Base-by-base conservation (phyloP, 2,329 filamentous ascomycete species). In the Verticillium nubilum region DNA sequence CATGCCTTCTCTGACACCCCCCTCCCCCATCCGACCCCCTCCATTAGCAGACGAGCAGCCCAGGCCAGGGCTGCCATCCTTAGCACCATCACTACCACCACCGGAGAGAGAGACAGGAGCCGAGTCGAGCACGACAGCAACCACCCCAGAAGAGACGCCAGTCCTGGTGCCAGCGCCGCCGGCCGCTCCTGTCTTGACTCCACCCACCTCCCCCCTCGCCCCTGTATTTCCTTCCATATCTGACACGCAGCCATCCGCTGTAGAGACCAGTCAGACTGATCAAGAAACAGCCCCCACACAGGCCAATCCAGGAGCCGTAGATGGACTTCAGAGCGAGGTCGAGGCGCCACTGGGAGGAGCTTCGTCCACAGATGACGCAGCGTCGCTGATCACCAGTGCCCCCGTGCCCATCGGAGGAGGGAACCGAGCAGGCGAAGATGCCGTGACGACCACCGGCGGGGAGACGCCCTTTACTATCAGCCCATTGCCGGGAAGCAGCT, bases 211-310 rank as follows among this genome's bases (percentile, higher is more conserved):
- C 42, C 42, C 42, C 42, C n/a, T 47, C 19, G 42, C 42, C 31
- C 54, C 54, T 23, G 31, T 56, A n/a, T 47, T 47, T 47, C 59
- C 42, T 37, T 52, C 56, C 57, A 50, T 60, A 12, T 58, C 60
- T 31, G 56, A 54, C 27, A 37, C 56, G 31, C 57, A 47, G 28
- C 63, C 64, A 58, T 57, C 67, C 59, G 65, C 68, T 63, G 61
- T 62, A 53, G 59, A 69, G 67, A 68, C 64, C 68, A 74, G 68
- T 70, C 65, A 68, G 69, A 69, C 73, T 74, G 71, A 75, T 74
- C 68, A 61, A 65, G 70, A 63, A 65, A 59, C 69, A 64, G 59
- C 63, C 52, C 60, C 65, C 56, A 63, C 65, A 59, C 56, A 57
- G 26, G 28, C 27, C 25, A 53, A 53, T 17, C 52, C 52, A 23